Evolutionary conservation across 1,139 yeast genomes (phyloP), one percentile per base, ranked within the genome.

Genomic region (Diutina catenulata): DNA sequence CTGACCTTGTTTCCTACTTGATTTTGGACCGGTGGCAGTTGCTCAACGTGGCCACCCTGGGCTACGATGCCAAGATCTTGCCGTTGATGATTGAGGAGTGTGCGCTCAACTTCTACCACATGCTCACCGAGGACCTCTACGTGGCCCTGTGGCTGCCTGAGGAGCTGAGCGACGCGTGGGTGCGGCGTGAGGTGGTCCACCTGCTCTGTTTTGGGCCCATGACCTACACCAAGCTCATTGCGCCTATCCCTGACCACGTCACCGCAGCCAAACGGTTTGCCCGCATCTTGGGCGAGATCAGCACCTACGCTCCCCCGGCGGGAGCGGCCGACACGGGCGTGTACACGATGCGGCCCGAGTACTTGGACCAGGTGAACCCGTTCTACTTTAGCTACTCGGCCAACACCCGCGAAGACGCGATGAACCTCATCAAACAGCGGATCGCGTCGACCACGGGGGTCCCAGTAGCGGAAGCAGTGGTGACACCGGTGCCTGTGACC

Each of bases 1-100:
- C 91, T 0, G 68, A 77, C 41, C 56, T 69, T 10, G 74, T 75
- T 1, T 61, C 83, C 45, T 64, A 68, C 13, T 68, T 82, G 5
- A 60, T 82, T n/a, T 58, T 83, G 28, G 68, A 73, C 22, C 63
- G 93, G 39, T 87, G 94, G 94, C 70, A 73, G 3, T 56, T 86
- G 55, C 39, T 77, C 72, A 80, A 60, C 59, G 45, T 31, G 2
- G 32, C 23, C 19, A 23, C 31, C n/a, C 46, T 51, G 16, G 55
- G 59, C 1, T 55, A 71, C 40, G 80, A 76, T 43, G 59, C 57
- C 5, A 59, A 66, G 7, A 68, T 74, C 14, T 49, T 74, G 35
- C 68, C 71, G 0, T 60, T 65, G 35, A 79, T 88, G 66, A 69
- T 86, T 8, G 95, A 88, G 49, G 96, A 88, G 50, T 80, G 84